Base-by-base conservation (phyloP, 2,329 filamentous ascomycete genomes). In the Fusarium sp. region DNA sequence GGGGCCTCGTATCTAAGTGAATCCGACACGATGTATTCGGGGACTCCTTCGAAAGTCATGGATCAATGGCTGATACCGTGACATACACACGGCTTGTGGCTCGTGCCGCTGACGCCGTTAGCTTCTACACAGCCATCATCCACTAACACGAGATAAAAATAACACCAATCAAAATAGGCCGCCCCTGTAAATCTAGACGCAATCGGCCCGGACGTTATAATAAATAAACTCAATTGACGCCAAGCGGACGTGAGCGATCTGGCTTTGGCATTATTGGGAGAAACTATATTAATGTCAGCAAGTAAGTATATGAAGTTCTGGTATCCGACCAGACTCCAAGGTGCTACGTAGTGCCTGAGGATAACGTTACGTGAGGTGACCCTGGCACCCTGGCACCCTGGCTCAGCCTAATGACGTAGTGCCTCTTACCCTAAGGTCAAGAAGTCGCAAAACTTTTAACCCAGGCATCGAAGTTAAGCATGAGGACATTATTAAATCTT, bases 61-160 rank as follows among this genome's bases (percentile, higher is more conserved):
- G 49, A 42, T 29, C 5, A 21, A 63, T 20, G 37, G 44, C 31
- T 28, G 13, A 20, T 13, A 55, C 18, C 8, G 57, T 63, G 60
- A 63, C 57, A 37, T 63, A 42, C 7, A 18, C 33, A 23, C 13
- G 24, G 20, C 21, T 21, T 43, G 35, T 23, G 42, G 41, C 50
- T 48, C 23, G 16, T 35, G 50, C 41, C 50, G n/a, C 7, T 38
- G 26, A 23, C 42, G 31, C 35, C 28, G 29, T 26, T 26, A 31
- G 16, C 2, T 31, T 20, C 13, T 26, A 47, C 47, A 31, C 60
- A 38, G 59, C 46, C 58, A 39, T 47, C 24, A 26, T 39, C 42
- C 42, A 49, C 37, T 44, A 49, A 64, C 38, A 58, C 59, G 59
- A 64, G 61, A 39, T 64, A 48, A 64, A 64, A 57, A 62, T 62